Conservation (phyloP, 2,329 filamentous ascomycete species). For the Alternaria tenuissima region DNA sequence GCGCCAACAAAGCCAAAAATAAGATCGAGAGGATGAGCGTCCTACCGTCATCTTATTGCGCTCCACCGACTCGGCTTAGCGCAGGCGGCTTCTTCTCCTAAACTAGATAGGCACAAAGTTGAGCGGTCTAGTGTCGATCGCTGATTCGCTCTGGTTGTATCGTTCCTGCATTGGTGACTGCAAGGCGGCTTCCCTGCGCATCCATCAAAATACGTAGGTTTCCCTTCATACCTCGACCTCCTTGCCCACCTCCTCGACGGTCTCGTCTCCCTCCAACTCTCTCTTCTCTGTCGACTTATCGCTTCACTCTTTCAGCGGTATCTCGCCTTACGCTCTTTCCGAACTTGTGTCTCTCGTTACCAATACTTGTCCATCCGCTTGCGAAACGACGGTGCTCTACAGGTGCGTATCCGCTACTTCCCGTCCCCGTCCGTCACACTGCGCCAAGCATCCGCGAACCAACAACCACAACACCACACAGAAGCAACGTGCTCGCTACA, state of each 20-base stretch:
- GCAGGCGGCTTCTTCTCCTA: constrained; percentile 14
- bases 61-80: constrained; percentile 24
- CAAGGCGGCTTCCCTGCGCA: constrained; percentile 27
- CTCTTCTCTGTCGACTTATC: constrained; percentile 52
- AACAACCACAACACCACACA: constrained; percentile 26
- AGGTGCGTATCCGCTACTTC: constrained; percentile 39
- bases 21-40: constrained; percentile 21
- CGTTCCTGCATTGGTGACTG: constrained; percentile 29
- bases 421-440: constrained; percentile 21
- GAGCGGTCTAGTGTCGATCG: constrained; percentile 1
- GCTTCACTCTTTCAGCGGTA: constrained; percentile 73
- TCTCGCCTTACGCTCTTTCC: constrained; percentile 55
- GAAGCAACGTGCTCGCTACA: constrained; percentile 7
- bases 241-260: constrained; percentile 47
- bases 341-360: constrained; percentile 34
- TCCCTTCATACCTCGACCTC: constrained; percentile 27
- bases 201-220: constrained; percentile 27
- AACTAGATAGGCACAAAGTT: constrained; percentile 7
- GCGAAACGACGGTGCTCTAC: constrained; percentile 23
- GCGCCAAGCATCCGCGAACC: constrained; percentile 25
- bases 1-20: constrained; percentile 15
- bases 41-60: constrained; percentile 19
- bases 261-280: constrained; percentile 31
- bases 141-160: constrained; percentile 15
- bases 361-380: constrained; percentile 18